Conservation (phyloP, 768 basidiomycete species). For the Lactarius vividus region DNA sequence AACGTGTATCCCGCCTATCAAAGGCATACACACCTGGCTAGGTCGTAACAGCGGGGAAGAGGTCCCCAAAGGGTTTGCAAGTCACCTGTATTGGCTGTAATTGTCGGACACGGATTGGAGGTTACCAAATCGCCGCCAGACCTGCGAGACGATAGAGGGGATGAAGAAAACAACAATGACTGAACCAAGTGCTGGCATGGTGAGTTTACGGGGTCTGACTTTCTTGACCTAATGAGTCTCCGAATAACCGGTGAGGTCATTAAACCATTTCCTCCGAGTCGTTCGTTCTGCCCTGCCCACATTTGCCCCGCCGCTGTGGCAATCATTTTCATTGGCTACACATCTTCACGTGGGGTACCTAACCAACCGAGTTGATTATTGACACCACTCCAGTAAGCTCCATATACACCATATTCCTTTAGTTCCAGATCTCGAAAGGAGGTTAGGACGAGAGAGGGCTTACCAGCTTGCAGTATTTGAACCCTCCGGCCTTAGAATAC, state of each 20-base stretch:
- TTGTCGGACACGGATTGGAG: neutral
- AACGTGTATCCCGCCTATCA: neutral
- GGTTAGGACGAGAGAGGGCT: constrained; percentile 2
- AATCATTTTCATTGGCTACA: neutral
- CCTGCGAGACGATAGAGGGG: neutral
- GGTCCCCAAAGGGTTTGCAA: neutral
- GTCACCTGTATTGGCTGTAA: neutral
- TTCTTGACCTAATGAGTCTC: neutral
- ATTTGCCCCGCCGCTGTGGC: neutral
- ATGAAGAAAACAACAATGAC: neutral
- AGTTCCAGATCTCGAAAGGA: neutral
- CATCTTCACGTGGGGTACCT: neutral
- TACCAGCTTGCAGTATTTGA: neutral
- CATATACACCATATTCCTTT: neutral
- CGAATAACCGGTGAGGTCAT: neutral
- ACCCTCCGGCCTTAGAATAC: neutral
- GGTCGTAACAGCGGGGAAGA: neutral
- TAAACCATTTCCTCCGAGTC: neutral
- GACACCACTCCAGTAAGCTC: neutral
- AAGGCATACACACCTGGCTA: neutral
- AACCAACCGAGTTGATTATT: neutral
- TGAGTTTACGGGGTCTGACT: neutral
- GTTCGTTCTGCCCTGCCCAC: neutral
- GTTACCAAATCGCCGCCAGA: neutral
- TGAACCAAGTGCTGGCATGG: neutral